Base-by-base conservation (phyloP, 73 alveolate genomes). In the Diophrys sp. region DNA sequence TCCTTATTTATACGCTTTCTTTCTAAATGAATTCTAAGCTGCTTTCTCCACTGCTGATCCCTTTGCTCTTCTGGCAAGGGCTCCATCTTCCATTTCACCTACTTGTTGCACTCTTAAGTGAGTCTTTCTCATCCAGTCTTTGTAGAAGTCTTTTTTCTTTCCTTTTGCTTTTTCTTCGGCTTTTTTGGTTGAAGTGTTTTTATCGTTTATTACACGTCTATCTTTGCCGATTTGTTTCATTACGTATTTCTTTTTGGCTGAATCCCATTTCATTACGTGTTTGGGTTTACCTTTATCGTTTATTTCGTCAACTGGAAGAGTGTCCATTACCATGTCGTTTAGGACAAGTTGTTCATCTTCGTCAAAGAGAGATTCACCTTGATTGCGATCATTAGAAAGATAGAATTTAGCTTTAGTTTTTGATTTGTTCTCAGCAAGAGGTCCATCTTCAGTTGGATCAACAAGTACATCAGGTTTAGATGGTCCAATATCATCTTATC, bases 31-130 rank as follows among this genome's bases (percentile, higher is more conserved):
- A 31, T 84, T 84, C 79, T 34, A 74, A 81, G 82, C 84, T 28
- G 73, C 31, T 80, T 91, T 92, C 33, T 75, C 75, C 81, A 85
- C 80, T 54, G 67, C 81, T 30, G 82, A 29, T 23, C 84, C 72
- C 74, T 79, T 74, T 0, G 92, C 95, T 73, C 89, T 83, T 30
- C 72, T 79, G 14, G 80, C 91, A 33, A 72, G 77, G 53, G 62
- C 71, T 69, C 66, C 33, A 72, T 90, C 95, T 78, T 93, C 98
- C 34, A 32, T 67, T 56, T 93, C 98, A 23, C 98, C 98, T 1
- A 75, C 77, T 26, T 67, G 57, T 73, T 93, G 87, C 34, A 90
- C 44, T 74, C 86, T 78, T 53, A 90, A 72, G 18, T 88, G 85
- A 33, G 93, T 93, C 89, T 78, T 72, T 30, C 84, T 78, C 88